A percentile compares a stretch with the other conserved stretches of the same genome.
These are phyloP conservation scores for Aspergillus aculeatus DNA, from an alignment of 2,329 filamentous ascomycete genomes.

Conservation along the genomic window DNA sequence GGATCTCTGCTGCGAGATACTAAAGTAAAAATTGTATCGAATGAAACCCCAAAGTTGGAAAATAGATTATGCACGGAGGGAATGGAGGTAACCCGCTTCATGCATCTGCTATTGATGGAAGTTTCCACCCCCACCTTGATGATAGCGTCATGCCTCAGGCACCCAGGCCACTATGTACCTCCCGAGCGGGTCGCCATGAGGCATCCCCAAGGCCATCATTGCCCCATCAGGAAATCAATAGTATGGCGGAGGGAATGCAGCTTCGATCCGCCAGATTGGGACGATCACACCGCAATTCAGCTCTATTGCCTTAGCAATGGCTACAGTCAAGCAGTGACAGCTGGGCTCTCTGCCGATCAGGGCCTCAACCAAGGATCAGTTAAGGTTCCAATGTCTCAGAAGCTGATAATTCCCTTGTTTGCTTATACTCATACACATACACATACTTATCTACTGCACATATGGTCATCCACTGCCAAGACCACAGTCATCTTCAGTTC, in stretches of 20 bases:
- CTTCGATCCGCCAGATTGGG: not conserved
- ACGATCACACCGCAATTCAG: slow-evolving; percentile 1
- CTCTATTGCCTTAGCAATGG: not conserved
- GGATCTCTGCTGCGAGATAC: not conserved
- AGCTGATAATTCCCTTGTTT: not conserved
- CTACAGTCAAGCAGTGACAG: not conserved
- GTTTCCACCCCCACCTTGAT: slow-evolving; percentile 19
- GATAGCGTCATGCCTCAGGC: slow-evolving; percentile 17
- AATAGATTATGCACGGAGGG: not conserved
- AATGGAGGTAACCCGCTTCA: slow-evolving; percentile 1
- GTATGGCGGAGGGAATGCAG: not conserved
- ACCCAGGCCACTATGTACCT: slow-evolving; percentile 5
- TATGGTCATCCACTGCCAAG: slow-evolving; percentile 10
- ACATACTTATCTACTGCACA: not conserved
- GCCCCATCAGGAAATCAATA: slow-evolving; percentile 4
- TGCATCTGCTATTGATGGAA: slow-evolving; percentile 10
- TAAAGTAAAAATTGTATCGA: not conserved
- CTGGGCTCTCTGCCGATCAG: not conserved
- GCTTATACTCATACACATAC: not conserved
- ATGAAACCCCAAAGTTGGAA: not conserved
- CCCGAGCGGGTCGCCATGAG: slow-evolving; percentile 18
- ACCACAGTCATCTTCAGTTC: not conserved
- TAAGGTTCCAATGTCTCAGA: not conserved
- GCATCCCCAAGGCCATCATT: not conserved
- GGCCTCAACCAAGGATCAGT: not conserved